Conservation (phyloP, 257 asterid genomes). For the Plantago major region DNA sequence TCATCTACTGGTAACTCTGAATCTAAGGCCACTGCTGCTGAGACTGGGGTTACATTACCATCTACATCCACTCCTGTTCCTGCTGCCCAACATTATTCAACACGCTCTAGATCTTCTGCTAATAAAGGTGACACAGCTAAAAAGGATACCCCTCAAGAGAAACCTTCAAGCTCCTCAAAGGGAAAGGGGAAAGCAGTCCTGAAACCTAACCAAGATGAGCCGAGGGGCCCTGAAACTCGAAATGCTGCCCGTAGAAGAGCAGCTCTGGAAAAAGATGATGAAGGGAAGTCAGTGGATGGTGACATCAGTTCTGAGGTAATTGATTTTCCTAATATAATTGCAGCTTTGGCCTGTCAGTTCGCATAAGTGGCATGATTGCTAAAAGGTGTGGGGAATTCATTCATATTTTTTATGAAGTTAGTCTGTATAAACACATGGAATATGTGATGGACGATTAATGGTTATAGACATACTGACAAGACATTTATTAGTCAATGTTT, state of each 20-base stretch:
- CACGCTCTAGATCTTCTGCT: constrained; percentile 65
- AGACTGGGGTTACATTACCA: constrained; percentile 47
- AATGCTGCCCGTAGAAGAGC: constrained; percentile 79
- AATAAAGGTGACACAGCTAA: constrained; percentile 51
- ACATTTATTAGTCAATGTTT: too few species aligned
- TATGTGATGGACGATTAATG: background rate
- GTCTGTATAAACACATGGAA: background rate
- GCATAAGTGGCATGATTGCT: too few species aligned
- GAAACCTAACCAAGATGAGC: constrained; percentile 67
- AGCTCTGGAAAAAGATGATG: constrained; percentile 72
- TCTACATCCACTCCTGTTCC: constrained; percentile 55
- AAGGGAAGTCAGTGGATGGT: constrained; percentile 62
- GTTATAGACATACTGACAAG: too few species aligned
- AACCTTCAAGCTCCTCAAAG: constrained; percentile 52
- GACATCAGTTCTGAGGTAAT: constrained; percentile 87
- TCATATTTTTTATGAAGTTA: background rate
- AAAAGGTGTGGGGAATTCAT: background rate
- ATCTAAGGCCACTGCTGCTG: constrained; percentile 48
- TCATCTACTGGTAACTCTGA: constrained; percentile 59
- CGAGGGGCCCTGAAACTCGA: constrained; percentile 81
- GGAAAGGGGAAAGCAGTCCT: constrained; percentile 89
- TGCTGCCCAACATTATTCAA: constrained; percentile 61
- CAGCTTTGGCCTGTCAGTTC: background rate
- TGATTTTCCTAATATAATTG: background rate
- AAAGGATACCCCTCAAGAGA: constrained; percentile 54